Evolutionary conservation across 176 grass and related monocot genomes (phyloP), one percentile per base, ranked within the genome.

Genomic region (Bromus sterilis): DNA sequence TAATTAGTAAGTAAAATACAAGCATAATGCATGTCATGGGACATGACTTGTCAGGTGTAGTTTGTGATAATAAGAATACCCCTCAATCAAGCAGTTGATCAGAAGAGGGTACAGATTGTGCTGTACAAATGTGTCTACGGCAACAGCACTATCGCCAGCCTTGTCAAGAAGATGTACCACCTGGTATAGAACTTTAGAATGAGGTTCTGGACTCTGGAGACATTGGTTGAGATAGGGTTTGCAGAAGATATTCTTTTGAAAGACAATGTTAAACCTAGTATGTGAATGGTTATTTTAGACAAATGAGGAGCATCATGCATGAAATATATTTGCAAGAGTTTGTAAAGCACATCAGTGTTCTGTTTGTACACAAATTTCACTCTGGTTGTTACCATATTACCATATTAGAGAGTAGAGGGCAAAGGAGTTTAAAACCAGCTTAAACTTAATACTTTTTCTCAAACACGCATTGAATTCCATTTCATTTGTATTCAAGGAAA

Each of bases 31-130:
- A 77, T 77, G 58, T 51, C 24, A 71, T 41, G 62, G 30, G 67
- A 80, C 51, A 71, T 26, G 55, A 70, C 13, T 8, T 66, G 25
- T 62, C 20, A 12, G 30, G 72, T 53, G 4, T 34, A 58, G 41
- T 72, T 77, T 32, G 7, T 56, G 29, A 5, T 60, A 56, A 56
- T 71, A 56, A n/a, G 9, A 82, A 25, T 93, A 98, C 96, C 96
- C 93, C 83, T 95, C 86, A 87, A 86, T 56, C 85, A 98, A 84
- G 86, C 90, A 95, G 25, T 83, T 90, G 70, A 98, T 82, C 59
- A 98, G 67, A 83, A 91, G 71, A 86, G 90, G 91, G 85, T 95
- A 98, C 4, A 95, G 67, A 83, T 86, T 98, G 59, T 98, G 85
- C 32, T 84, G 86, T 55, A 85, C 65, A 85, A 95, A 83, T 82